Evolutionary conservation across 2,329 filamentous ascomycete genomes (phyloP).

Genomic region (Knoxdaviesia capensis): DNA sequence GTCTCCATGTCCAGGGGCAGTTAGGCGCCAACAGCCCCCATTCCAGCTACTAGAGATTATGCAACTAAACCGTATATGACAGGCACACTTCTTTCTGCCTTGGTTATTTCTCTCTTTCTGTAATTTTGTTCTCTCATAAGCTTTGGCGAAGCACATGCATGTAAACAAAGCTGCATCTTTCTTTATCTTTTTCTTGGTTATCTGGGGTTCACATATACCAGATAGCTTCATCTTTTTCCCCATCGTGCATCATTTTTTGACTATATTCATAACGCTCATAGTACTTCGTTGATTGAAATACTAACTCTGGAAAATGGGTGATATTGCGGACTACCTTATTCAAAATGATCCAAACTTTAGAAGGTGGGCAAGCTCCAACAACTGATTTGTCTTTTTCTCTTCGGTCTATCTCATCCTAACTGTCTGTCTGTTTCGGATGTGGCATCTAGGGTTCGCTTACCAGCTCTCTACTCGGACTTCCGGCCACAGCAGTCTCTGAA

Average conservation of each 20-base stretch:
- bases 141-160: not conserved
- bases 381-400: slow-evolving; percentile 1
- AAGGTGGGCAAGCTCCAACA: slow-evolving; percentile 18
- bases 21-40: too few species aligned
- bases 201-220: not conserved
- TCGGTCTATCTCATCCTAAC: not conserved
- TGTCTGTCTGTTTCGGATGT: slow-evolving; percentile 5
- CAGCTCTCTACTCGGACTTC: slow-evolving; percentile 81
- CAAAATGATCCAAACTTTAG: slow-evolving; percentile 40
- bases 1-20: too few species aligned
- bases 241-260: not conserved
- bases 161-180: not conserved
- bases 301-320: slow-evolving; percentile 27
- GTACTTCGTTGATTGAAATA: not conserved
- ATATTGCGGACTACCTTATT: slow-evolving; percentile 47
- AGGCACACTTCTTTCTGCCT: not conserved
- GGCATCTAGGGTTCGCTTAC: slow-evolving; percentile 44
- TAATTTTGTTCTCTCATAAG: not conserved
- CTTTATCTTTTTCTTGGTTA: not conserved
- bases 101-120: not conserved
- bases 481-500: slow-evolving; percentile 52
- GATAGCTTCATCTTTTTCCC: not conserved
- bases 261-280: not conserved
- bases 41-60: too few species aligned
- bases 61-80: too few species aligned